Conservation (phyloP, 192 early-diverging fungal species). For the Linnemannia hyalina region DNA sequence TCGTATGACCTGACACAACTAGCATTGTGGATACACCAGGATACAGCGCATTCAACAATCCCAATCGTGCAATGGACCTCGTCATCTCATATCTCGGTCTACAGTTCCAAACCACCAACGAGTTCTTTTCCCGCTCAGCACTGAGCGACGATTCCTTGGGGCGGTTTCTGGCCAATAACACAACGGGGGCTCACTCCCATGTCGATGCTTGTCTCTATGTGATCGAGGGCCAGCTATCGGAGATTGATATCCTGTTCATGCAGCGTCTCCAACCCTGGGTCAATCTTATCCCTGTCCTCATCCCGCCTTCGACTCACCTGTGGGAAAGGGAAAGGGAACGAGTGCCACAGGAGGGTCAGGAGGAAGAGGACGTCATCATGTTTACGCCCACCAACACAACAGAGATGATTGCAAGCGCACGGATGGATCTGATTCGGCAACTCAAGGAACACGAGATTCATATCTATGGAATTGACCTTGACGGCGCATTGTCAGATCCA, state of each 20-base stretch:
- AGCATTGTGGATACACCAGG: conserved; percentile 47
- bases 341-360: background rate
- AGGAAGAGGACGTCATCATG: background rate
- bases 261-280: conserved; percentile 35
- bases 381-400: background rate
- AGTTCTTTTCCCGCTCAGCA: conserved; percentile 33
- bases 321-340: background rate
- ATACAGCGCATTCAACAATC: conserved; percentile 32
- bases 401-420: background rate
- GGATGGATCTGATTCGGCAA: conserved; percentile 17
- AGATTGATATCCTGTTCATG: conserved; percentile 25
- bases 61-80: conserved; percentile 32
- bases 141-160: conserved; percentile 40
- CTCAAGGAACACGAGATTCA: conserved; percentile 25
- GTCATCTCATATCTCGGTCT: conserved; percentile 32
- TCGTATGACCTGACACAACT: background rate
- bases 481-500: background rate
- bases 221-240: conserved; percentile 29
- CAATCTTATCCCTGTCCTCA: conserved; percentile 34
- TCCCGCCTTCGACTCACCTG: background rate
- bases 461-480: conserved; percentile 27
- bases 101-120: conserved; percentile 42
- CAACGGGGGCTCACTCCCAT: conserved; percentile 43
- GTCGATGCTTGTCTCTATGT: conserved; percentile 40
- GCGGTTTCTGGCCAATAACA: conserved; percentile 47